phyloP scores from a whole-genome alignment of 1,284 basidiomycete genomes.

The Cryptococcus depauperatus region DNA sequence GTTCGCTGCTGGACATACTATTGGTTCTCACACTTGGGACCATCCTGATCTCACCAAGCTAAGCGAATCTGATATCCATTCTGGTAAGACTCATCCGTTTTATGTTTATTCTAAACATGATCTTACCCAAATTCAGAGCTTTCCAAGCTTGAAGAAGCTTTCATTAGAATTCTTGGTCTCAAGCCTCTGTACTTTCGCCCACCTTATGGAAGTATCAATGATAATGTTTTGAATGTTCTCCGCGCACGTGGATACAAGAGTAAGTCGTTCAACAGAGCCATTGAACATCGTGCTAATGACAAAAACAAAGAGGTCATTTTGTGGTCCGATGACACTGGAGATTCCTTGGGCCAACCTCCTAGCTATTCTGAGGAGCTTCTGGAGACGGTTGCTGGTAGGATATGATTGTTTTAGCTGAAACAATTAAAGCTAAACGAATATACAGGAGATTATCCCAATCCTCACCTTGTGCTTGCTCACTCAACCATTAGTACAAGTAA shows the following conservation, averaged over 20 bases:
- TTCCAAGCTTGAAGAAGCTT: conserved; percentile 49
- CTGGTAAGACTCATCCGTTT: conserved; percentile 32
- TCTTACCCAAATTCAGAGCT: conserved; percentile 29
- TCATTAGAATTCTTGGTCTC: conserved; percentile 50
- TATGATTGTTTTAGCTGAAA: neutral
- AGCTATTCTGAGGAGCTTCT: conserved; percentile 23
- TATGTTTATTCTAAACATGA: conserved; percentile 18
- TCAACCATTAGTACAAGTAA: conserved; percentile 24
- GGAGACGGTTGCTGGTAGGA: conserved; percentile 21
- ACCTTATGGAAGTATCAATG: conserved; percentile 52
- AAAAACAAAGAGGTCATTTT: conserved; percentile 34
- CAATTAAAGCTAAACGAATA: neutral
- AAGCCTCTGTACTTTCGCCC: conserved; percentile 48
- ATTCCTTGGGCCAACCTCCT: conserved; percentile 30
- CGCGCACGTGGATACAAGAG: conserved; percentile 45
- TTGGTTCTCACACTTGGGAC: conserved; percentile 54
- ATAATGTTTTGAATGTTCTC: conserved; percentile 49
- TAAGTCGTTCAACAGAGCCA: conserved; percentile 11
- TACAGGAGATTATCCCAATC: conserved; percentile 20
- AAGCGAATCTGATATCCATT: conserved; percentile 41
- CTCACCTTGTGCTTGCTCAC: conserved; percentile 38
- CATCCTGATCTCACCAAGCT: conserved; percentile 50
- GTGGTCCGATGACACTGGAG: conserved; percentile 39
- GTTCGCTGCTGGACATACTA: conserved; percentile 46
- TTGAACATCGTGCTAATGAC: neutral